phyloP scores from a whole-genome alignment of 2,329 filamentous ascomycete genomes.

The Colletotrichum musicola region DNA sequence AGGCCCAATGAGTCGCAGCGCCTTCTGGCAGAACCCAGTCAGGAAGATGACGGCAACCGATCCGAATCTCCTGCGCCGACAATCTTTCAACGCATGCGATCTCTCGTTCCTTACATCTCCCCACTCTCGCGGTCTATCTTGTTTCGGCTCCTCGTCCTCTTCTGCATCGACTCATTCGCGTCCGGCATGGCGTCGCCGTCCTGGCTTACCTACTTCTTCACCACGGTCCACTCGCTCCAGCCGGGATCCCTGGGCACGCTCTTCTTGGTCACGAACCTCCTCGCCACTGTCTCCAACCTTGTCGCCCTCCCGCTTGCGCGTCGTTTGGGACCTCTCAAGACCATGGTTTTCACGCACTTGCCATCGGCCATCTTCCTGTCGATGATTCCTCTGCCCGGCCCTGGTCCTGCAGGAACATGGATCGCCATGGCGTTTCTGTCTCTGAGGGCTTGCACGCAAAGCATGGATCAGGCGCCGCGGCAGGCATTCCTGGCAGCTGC shows the following conservation, averaged over 20 bases:
- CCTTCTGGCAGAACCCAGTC: neutral
- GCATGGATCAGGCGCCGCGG: slow-evolving; percentile 79
- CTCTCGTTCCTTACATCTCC: slow-evolving; percentile 35
- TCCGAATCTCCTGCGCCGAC: neutral
- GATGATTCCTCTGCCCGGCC: slow-evolving; percentile 68
- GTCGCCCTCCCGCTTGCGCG: slow-evolving; percentile 67
- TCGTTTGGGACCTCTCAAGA: slow-evolving; percentile 74
- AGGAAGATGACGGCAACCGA: slow-evolving; percentile 14
- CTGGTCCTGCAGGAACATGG: slow-evolving; percentile 53
- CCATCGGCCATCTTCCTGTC: slow-evolving; percentile 76
- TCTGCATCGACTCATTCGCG: slow-evolving; percentile 52
- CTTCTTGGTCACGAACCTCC: slow-evolving; percentile 66
- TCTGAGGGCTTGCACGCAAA: slow-evolving; percentile 71
- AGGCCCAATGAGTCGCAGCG: neutral
- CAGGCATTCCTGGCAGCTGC: slow-evolving; percentile 77
- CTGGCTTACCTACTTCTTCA: slow-evolving; percentile 71
- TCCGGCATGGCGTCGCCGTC: slow-evolving; percentile 76
- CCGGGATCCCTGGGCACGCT: slow-evolving; percentile 65
- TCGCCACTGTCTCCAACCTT: slow-evolving; percentile 65
- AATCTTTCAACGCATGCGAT: slow-evolving; percentile 20
- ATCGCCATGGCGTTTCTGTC: slow-evolving; percentile 71
- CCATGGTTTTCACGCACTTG: slow-evolving; percentile 82
- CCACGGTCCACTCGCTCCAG: slow-evolving; percentile 59
- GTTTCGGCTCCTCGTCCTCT: slow-evolving; percentile 34
- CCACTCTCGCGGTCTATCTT: slow-evolving; percentile 34